phyloP scores from a whole-genome alignment of 2,329 filamentous ascomycete species.

The Aspergillus novoparasiticus region DNA sequence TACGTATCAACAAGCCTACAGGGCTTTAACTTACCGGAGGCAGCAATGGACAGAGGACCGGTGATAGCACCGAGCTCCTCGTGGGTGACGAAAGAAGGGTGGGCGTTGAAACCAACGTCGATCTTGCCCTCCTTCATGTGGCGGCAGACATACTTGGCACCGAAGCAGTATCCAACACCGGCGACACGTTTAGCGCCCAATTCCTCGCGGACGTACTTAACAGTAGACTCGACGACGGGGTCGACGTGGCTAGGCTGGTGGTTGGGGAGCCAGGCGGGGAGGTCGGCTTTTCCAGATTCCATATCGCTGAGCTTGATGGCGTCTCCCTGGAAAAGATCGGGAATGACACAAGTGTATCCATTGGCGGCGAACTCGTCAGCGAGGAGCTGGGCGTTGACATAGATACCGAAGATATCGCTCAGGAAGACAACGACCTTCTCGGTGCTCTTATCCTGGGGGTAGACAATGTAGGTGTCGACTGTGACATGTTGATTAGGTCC shows the following conservation, averaged over 20 bases:
- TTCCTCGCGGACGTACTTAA: slow-evolving; percentile 61
- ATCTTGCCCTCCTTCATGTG: slow-evolving; percentile 65
- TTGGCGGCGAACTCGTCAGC: slow-evolving; percentile 75
- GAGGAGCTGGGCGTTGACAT: slow-evolving; percentile 63
- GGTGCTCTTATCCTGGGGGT: slow-evolving; percentile 53
- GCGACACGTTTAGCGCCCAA: slow-evolving; percentile 62
- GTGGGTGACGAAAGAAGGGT: slow-evolving; percentile 73
- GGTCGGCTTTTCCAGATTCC: slow-evolving; percentile 50
- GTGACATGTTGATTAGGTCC: background rate
- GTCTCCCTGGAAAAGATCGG: slow-evolving; percentile 72
- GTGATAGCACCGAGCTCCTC: slow-evolving; percentile 67
- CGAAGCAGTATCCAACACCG: slow-evolving; percentile 74
- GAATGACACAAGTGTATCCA: slow-evolving; percentile 69
- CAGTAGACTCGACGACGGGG: slow-evolving; percentile 53
- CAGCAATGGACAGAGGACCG: slow-evolving; percentile 70
- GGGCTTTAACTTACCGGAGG: slow-evolving; percentile 42
- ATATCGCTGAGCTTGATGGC: slow-evolving; percentile 57
- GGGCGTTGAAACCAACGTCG: slow-evolving; percentile 72
- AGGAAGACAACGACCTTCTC: slow-evolving; percentile 60
- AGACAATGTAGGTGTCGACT: slow-evolving; percentile 60
- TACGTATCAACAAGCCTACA: background rate
- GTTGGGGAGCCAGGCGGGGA: slow-evolving; percentile 53
- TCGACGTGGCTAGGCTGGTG: slow-evolving; percentile 55
- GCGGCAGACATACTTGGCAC: slow-evolving; percentile 73
- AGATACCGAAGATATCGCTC: slow-evolving; percentile 62